Evolutionary conservation across 2,329 filamentous ascomycete genomes (phyloP), one percentile per base, ranked within the genome.

Genomic region (Pseudonectria buxi): DNA sequence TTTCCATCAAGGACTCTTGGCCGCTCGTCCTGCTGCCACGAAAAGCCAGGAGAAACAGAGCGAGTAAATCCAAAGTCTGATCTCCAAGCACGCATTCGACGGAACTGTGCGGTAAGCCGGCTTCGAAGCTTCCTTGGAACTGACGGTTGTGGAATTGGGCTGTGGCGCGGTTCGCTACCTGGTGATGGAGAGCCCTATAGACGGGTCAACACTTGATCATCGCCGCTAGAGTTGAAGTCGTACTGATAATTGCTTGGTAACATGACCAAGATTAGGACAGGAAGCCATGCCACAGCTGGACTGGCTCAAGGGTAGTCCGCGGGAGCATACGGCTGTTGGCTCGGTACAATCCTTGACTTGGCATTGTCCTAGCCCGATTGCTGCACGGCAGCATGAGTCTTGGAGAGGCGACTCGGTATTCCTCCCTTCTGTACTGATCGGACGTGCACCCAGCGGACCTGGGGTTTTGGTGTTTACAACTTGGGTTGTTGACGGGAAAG

Each of bases 41-140:
- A 24, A 14, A 44, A 43, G 16, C 32, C 35, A 32, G 40, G 37
- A 6, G 47, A 46, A 12, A 32, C 39, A 12, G 50, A 44, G 26
- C 40, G 39, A 14, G 40, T 51, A 7, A 39, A 45, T 15, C 40
- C 43, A 13, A 30, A 36, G 7, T 45, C 37, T n/a, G 47, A 50
- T 28, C 44, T 42, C 49, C 44, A 58, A 6, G 47, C 43, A 6
- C 54, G 51, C 12, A 39, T 37, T 11, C 47, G 49, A 22, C 47
- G 49, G 29, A 58, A 40, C 10, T 50, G 49, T 12, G 39, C 30
- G 7, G 43, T 41, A 11, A 55, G 37, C 9, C 53, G 49, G 16
- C 41, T 41, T 7, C 53, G 43, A n/a, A 57, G 30, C 25, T 41
- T 37, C 2, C 37, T 45, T 12, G 53, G 52, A 4, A 49, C 51